phyloP scores from a whole-genome alignment of 768 basidiomycete species.

The Artomyces pyxidatus region DNA sequence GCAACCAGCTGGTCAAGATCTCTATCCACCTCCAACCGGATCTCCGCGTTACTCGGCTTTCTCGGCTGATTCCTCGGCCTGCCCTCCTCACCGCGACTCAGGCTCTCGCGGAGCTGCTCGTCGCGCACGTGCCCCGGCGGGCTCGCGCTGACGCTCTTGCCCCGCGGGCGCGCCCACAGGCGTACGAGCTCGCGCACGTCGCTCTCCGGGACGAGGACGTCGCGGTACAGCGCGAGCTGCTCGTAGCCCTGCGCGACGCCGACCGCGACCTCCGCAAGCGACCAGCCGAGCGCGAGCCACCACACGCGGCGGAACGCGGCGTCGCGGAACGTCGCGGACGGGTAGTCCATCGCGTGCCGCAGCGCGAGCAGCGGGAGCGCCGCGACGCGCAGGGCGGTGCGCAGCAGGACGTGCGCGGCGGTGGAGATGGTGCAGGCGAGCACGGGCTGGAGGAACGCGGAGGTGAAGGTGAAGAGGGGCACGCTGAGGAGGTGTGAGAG shows the following conservation, averaged over 20 bases:
- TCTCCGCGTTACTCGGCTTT: constrained; percentile 16
- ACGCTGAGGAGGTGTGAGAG: constrained; percentile 46
- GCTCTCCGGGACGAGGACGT: constrained; percentile 48
- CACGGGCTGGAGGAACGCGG: constrained; percentile 24
- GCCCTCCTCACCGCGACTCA: constrained; percentile 7
- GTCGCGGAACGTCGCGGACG: constrained; percentile 48
- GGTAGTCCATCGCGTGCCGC: constrained; percentile 34
- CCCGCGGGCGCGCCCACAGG: constrained; percentile 12
- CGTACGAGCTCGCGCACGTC: constrained; percentile 30
- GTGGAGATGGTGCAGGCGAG: constrained; percentile 30
- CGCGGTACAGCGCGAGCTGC: constrained; percentile 56
- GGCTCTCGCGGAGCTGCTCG: constrained; percentile 4
- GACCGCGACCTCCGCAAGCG: constrained; percentile 56
- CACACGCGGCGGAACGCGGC: constrained; percentile 58
- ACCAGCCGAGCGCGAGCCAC: constrained; percentile 76
- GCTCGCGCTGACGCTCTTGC: constrained; percentile 3
- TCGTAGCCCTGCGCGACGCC: constrained; percentile 67
- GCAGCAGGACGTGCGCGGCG: constrained; percentile 40
- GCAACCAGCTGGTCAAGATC: constrained; percentile 60
- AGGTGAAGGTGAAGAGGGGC: constrained; percentile 34
- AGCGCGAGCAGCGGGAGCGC: constrained; percentile 46
- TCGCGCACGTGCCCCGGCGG: constrained; percentile 1
- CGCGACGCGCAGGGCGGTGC: constrained; percentile 46
- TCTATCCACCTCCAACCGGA: constrained; percentile 41
- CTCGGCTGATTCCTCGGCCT: not conserved